A percentile compares a stretch with the other conserved stretches of the same genome.
Evolutionary conservation across 1,139 yeast species (phyloP).

Genomic region (Zygoascus sp.): DNA sequence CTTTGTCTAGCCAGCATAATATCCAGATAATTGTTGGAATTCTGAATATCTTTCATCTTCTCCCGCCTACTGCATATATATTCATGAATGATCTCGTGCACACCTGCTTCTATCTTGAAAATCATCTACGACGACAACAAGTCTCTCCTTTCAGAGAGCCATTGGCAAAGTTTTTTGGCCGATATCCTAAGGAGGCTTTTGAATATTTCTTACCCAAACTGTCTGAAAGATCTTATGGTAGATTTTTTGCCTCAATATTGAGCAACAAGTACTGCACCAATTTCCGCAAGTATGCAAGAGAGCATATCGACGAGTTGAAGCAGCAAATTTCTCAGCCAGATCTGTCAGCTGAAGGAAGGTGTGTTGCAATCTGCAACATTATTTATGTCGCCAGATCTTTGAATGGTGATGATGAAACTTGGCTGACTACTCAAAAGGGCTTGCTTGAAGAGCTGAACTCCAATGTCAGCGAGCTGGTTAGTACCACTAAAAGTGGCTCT

Average conservation of each 20-base stretch:
- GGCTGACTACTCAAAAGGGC: constrained; percentile 57
- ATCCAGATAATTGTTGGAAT: constrained; percentile 87
- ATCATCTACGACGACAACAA: constrained; percentile 77
- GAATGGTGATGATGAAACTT: constrained; percentile 48
- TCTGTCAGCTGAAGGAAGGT: constrained; percentile 49
- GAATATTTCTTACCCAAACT: constrained; percentile 66
- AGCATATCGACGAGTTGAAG: constrained; percentile 42
- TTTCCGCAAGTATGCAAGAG: constrained; percentile 52
- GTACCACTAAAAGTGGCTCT: constrained; percentile 42
- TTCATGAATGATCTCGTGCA: constrained; percentile 83
- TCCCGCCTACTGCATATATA: constrained; percentile 89
- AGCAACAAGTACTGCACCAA: constrained; percentile 54
- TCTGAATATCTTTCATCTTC: constrained; percentile 80
- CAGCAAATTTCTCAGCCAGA: constrained; percentile 32
- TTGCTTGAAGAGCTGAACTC: constrained; percentile 46
- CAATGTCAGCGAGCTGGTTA: constrained; percentile 43
- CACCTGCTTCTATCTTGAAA: constrained; percentile 74
- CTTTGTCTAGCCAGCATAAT: constrained; percentile 72
- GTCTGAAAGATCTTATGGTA: constrained; percentile 64
- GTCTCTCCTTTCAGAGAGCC: constrained; percentile 91
- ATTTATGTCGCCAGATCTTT: constrained; percentile 60
- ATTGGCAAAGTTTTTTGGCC: constrained; percentile 76
- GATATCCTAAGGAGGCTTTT: constrained; percentile 74
- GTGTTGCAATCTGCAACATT: constrained; percentile 64
- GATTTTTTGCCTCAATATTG: constrained; percentile 57